Conservation (phyloP, 108 stramenopile species). For the Nitzschia sp. region DNA sequence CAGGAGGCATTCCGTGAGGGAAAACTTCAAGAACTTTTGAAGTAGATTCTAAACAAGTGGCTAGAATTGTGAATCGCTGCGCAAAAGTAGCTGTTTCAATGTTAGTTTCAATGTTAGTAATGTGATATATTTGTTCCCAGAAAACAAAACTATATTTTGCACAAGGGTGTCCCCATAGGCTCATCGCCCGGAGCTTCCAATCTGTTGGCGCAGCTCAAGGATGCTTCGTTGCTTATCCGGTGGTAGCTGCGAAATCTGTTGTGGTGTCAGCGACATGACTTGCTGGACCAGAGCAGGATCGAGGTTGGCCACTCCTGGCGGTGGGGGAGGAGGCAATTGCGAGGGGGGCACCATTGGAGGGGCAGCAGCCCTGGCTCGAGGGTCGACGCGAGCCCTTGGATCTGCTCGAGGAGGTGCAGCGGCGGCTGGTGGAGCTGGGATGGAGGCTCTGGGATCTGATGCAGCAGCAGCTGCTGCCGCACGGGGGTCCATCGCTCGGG, state of each 20-base stretch:
- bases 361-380: constrained; percentile 41
- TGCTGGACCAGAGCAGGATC: constrained; percentile 82
- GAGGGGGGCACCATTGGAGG: constrained; percentile 38
- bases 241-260: constrained; percentile 82
- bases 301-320: constrained; percentile 55
- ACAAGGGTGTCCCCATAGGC: background rate
- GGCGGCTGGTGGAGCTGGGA: constrained; percentile 31
- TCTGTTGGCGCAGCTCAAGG: constrained; percentile 80
- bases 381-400: constrained; percentile 52
- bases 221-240: constrained; percentile 88
- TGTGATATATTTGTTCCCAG: background rate
- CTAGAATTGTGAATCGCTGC: background rate
- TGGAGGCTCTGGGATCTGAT: constrained; percentile 42
- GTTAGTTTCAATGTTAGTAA: background rate
- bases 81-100: background rate
- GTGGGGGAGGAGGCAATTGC: constrained; percentile 49
- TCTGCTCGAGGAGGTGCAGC: constrained; percentile 35
- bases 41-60: constrained; percentile 2
- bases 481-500: constrained; percentile 38
- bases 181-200: constrained; percentile 28
- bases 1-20: constrained; percentile 48
- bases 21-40: constrained; percentile 28
- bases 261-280: constrained; percentile 82
- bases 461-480: constrained; percentile 44
- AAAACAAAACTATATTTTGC: no score